Base-by-base conservation (phyloP, 1,284 basidiomycete genomes). In the Malassezia nana region DNA sequence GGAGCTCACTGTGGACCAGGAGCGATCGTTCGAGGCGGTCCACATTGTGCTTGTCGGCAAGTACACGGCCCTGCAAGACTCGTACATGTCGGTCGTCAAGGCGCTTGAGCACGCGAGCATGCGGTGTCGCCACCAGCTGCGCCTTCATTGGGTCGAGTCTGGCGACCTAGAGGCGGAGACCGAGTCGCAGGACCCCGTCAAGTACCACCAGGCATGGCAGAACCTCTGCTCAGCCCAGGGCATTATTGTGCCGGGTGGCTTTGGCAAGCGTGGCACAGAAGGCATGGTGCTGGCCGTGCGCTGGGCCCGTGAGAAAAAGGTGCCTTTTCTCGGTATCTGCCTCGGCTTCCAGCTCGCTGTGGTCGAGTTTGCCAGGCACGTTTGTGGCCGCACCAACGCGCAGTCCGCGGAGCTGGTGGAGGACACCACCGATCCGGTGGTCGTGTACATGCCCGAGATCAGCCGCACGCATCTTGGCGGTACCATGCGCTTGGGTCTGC, bases 381-480 rank as follows among this genome's bases (percentile, higher is more conserved):
- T 95, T 6, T 81, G 89, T 63, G 82, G 82, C 24, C 80, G 86
- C 87, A 83, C 48, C 89, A 90, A n/a, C 20, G 54, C 54, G 16
- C 85, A 84, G 55, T 96, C 91, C 2, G 78, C 83, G 24, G 92
- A 98, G 76, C 87, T 98, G 63, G 77, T 81, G 40, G 76, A 79
- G 29, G 65, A 75, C 13, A 78, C 78, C 20, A 69, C 76, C 16
- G 79, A 88, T 62, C 87, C 86, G 0, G 81, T 91, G 52, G 81
- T 98, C 75, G 82, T 96, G 64, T 98, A 92, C 81, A 99, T 99
- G 92, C 92, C 92, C 26, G 92, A 99, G 76, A 88, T 98, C 65
- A 94, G 89, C 41, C 88, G 87, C 74, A 96, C 91, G 6, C 90
- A 98, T 65, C 88, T 98, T 81, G 92, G 92, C 51, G 92, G 92